phyloP scores from a whole-genome alignment of 768 basidiomycete genomes.

The Chalciporus piperatus region DNA sequence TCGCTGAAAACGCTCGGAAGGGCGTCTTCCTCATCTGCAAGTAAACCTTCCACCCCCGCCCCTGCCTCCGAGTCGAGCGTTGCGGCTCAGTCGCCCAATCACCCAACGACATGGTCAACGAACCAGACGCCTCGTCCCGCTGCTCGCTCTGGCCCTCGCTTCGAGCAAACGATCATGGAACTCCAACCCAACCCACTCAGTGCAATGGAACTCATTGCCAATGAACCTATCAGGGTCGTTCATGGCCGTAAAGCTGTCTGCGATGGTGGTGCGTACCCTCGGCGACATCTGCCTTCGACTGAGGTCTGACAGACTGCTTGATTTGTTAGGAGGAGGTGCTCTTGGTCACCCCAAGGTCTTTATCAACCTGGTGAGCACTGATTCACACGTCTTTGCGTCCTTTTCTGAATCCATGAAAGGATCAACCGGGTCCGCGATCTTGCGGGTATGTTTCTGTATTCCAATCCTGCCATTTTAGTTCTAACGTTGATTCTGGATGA shows the following conservation, averaged over 20 bases:
- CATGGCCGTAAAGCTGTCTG: slow-evolving; percentile 84
- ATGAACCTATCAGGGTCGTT: slow-evolving; percentile 83
- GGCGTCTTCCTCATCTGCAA: slow-evolving; percentile 24
- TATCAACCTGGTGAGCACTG: slow-evolving; percentile 79
- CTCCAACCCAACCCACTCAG: slow-evolving; percentile 87
- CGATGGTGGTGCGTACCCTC: slow-evolving; percentile 78
- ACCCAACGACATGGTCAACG: slow-evolving; percentile 79
- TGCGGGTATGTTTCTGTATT: slow-evolving; percentile 71
- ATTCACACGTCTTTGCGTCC: background rate
- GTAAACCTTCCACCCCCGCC: slow-evolving; percentile 3
- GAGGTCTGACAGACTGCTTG: slow-evolving; percentile 10
- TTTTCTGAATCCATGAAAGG: slow-evolving; percentile 42
- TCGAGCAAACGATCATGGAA: slow-evolving; percentile 88
- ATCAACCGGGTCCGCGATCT: slow-evolving; percentile 80
- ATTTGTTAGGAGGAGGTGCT: slow-evolving; percentile 75
- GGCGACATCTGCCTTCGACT: background rate
- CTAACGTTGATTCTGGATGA: slow-evolving; percentile 5
- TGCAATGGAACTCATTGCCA: slow-evolving; percentile 85
- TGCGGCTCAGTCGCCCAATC: slow-evolving; percentile 79
- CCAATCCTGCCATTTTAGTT: slow-evolving; percentile 1
- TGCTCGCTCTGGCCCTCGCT: slow-evolving; percentile 65
- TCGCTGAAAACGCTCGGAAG: slow-evolving; percentile 16
- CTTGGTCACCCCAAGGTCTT: slow-evolving; percentile 96
- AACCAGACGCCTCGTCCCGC: slow-evolving; percentile 71
- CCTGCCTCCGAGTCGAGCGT: slow-evolving; percentile 29